A percentile compares a stretch with the other conserved stretches of the same genome.
These are phyloP conservation scores for Pulveroboletus sp. DNA, from an alignment of 768 basidiomycete genomes.

Conservation along the genomic window DNA sequence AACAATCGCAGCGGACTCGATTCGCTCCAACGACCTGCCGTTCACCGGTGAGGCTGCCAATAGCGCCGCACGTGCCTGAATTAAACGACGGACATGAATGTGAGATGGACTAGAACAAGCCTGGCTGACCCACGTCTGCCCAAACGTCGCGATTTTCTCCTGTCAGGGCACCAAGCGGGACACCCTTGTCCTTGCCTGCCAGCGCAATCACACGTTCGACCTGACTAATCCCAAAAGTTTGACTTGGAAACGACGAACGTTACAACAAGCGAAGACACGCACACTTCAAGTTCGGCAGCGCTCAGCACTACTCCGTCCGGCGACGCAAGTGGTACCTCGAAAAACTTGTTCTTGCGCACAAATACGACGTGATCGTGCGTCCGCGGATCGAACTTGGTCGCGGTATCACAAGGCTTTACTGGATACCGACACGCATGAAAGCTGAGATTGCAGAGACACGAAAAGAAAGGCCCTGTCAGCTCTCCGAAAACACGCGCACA, in stretches of 20 bases:
- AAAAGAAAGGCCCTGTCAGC: slow-evolving; percentile 1
- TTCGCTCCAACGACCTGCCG: slow-evolving; percentile 60
- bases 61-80: slow-evolving; percentile 54
- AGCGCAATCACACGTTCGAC: slow-evolving; percentile 62
- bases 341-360: slow-evolving; percentile 89
- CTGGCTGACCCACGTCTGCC: slow-evolving; percentile 69
- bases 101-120: not conserved
- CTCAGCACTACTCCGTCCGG: slow-evolving; percentile 65
- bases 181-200: slow-evolving; percentile 45
- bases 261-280: slow-evolving; percentile 12
- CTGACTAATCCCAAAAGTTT: slow-evolving; percentile 39
- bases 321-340: slow-evolving; percentile 67
- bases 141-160: slow-evolving; percentile 87
- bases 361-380: slow-evolving; percentile 86
- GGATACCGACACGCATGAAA: slow-evolving; percentile 96
- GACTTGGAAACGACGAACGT: not conserved
- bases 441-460: slow-evolving; percentile 30
- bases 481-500: too few species aligned
- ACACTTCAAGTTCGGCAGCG: slow-evolving; percentile 78
- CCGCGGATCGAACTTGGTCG: slow-evolving; percentile 69
- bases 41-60: slow-evolving; percentile 64
- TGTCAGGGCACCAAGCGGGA: slow-evolving; percentile 78
- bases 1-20: slow-evolving; percentile 87
- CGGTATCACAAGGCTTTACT: slow-evolving; percentile 74
- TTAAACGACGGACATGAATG: not conserved